Conservation (phyloP, 495 filamentous ascomycete genomes). For the Penicillium subrubescens region DNA sequence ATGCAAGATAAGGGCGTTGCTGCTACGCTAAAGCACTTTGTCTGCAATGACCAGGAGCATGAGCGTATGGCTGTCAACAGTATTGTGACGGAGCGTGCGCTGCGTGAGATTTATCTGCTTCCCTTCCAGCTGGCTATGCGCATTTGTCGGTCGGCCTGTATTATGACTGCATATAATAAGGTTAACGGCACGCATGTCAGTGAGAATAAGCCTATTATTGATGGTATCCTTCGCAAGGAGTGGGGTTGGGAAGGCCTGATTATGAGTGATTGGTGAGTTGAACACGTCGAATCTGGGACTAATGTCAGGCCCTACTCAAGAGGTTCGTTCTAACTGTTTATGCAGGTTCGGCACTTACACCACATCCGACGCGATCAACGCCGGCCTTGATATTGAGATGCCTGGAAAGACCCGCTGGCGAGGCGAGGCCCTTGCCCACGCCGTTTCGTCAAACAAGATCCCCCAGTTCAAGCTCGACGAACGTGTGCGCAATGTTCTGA, state of each 20-base stretch:
- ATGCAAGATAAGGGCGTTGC: conserved; percentile 71
- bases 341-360: conserved; percentile 61
- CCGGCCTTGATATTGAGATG: conserved; percentile 74
- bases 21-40: conserved; percentile 81
- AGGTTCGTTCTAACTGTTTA: not conserved
- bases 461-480: conserved; percentile 52
- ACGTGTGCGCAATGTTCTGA: conserved; percentile 60
- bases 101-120: conserved; percentile 76
- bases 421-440: conserved; percentile 58
- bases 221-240: conserved; percentile 65
- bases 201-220: conserved; percentile 63
- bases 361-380: conserved; percentile 59
- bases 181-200: conserved; percentile 71
- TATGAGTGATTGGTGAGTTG: conserved; percentile 72
- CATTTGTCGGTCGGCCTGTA: conserved; percentile 62
- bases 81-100: conserved; percentile 66
- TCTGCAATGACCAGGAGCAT: conserved; percentile 81
- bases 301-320: not conserved
- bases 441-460: conserved; percentile 59
- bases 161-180: conserved; percentile 78
- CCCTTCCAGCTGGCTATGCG: conserved; percentile 73
- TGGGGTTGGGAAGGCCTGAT: conserved; percentile 70
- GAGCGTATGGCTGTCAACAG: conserved; percentile 67
- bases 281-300: too few relatives aligned
- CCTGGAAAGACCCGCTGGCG: conserved; percentile 67